phyloP scores from a whole-genome alignment of 1,284 basidiomycete species.

The Malassezia cuniculi region DNA sequence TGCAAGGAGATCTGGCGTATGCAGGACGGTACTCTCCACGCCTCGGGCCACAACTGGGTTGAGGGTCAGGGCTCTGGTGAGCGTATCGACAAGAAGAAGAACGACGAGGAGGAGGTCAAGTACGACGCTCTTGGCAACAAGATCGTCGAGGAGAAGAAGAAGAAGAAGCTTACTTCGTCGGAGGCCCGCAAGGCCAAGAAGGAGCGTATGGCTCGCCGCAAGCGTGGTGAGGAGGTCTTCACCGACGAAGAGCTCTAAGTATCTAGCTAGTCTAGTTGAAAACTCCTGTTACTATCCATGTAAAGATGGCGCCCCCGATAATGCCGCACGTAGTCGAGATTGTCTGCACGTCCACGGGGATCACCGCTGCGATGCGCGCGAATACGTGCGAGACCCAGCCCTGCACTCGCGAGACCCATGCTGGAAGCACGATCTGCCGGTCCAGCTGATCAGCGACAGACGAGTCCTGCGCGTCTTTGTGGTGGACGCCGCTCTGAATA shows the following conservation, averaged over 20 bases:
- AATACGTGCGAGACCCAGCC: too few relatives aligned
- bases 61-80: slow-evolving; percentile 60
- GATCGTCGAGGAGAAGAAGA: slow-evolving; percentile 23
- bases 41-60: slow-evolving; percentile 61
- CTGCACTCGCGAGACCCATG: too few relatives aligned
- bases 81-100: slow-evolving; percentile 35
- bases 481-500: background rate
- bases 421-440: too few relatives aligned
- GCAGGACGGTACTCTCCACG: slow-evolving; percentile 31
- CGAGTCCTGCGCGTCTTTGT: background rate
- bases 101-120: slow-evolving; percentile 31
- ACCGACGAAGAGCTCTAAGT: slow-evolving; percentile 28
- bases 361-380: too few relatives aligned
- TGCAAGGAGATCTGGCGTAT: slow-evolving; percentile 44
- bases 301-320: too few relatives aligned
- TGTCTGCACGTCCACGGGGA: too few relatives aligned
- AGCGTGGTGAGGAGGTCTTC: slow-evolving; percentile 27
- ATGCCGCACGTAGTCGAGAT: too few relatives aligned
- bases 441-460: too few relatives aligned
- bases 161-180: slow-evolving; percentile 25
- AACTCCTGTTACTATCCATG: too few relatives aligned
- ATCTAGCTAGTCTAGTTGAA: too few relatives aligned
- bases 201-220: slow-evolving; percentile 23
- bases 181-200: slow-evolving; percentile 33
- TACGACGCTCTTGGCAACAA: slow-evolving; percentile 40